A percentile compares a stretch with the other conserved stretches of the same genome.
phyloP scores from a whole-genome alignment of 345 rosid species.

The Eutrema japonicum region DNA sequence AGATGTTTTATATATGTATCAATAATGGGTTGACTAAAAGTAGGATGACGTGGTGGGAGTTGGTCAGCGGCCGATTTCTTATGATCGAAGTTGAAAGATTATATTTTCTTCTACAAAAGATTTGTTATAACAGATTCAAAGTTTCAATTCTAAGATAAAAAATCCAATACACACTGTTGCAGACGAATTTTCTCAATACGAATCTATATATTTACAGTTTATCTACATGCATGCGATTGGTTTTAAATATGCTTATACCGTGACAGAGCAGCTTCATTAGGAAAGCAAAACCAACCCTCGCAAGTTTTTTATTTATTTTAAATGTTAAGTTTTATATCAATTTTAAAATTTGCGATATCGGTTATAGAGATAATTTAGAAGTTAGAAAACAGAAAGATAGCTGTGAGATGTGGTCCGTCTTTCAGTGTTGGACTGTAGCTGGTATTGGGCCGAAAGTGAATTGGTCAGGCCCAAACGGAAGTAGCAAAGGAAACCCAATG shows the following conservation, averaged over 20 bases:
- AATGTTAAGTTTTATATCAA: too few relatives aligned
- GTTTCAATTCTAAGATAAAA: not conserved
- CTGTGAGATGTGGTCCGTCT: too few relatives aligned
- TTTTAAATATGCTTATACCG: not conserved
- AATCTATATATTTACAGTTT: not conserved
- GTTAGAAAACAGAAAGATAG: too few relatives aligned
- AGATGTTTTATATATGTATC: constrained; percentile 13
- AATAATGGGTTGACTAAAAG: constrained; percentile 36
- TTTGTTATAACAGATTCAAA: not conserved
- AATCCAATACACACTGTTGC: not conserved
- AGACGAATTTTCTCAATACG: not conserved
- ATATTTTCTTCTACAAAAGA: constrained; percentile 17
- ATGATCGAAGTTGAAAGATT: constrained; percentile 40
- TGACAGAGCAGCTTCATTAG: too few relatives aligned
- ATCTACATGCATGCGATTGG: constrained; percentile 11
- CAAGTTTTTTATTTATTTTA: too few relatives aligned
- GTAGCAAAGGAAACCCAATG: too few relatives aligned
- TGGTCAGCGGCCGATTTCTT: constrained; percentile 52
- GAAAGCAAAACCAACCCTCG: too few relatives aligned
- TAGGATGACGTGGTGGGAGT: constrained; percentile 35
- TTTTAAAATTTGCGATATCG: too few relatives aligned
- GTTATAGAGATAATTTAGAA: too few relatives aligned
- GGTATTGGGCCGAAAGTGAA: too few relatives aligned
- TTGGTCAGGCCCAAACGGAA: too few relatives aligned
- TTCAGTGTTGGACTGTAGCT: too few relatives aligned